phyloP scores from a whole-genome alignment of 164 flowering plant species.

The Tinospora cordifolia region DNA sequence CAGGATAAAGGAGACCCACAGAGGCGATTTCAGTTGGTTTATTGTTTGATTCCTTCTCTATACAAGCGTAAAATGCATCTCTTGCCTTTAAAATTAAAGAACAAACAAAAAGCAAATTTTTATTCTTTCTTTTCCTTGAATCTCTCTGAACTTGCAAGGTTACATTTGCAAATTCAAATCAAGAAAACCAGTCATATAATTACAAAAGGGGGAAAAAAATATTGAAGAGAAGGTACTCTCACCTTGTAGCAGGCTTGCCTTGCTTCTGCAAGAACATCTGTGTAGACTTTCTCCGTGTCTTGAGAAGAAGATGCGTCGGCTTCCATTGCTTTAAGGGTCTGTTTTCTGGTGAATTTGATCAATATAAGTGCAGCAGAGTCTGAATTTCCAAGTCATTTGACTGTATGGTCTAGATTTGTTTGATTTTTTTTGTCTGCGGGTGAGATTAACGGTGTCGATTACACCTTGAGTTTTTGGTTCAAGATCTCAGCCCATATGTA shows the following conservation, averaged over 20 bases:
- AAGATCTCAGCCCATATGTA: too few species aligned
- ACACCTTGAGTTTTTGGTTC: too few species aligned
- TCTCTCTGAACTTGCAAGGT: neutral
- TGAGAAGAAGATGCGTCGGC: slow-evolving; percentile 10
- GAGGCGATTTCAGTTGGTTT: slow-evolving; percentile 68
- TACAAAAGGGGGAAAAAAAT: too few species aligned
- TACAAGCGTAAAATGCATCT: slow-evolving; percentile 72
- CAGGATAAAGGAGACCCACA: slow-evolving; percentile 68
- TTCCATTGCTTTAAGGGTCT: slow-evolving; percentile 6
- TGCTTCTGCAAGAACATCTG: slow-evolving; percentile 59
- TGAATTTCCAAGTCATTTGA: too few species aligned
- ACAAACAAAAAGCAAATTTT: neutral
- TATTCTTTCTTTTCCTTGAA: neutral
- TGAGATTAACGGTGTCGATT: too few species aligned
- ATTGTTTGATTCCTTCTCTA: slow-evolving; percentile 64
- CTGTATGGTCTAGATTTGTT: too few species aligned
- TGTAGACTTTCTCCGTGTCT: slow-evolving; percentile 21
- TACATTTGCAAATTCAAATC: neutral
- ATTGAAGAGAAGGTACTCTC: neutral
- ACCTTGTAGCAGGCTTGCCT: slow-evolving; percentile 83
- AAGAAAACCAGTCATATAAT: neutral
- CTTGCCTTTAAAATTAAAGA: slow-evolving; percentile 75
- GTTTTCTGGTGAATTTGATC: too few species aligned
- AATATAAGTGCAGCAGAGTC: too few species aligned
- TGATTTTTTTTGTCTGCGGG: too few species aligned